Evolutionary conservation across 192 early-diverging fungal species (phyloP), one percentile per base, ranked within the genome.

Genomic region (Backusella liffmaniae): DNA sequence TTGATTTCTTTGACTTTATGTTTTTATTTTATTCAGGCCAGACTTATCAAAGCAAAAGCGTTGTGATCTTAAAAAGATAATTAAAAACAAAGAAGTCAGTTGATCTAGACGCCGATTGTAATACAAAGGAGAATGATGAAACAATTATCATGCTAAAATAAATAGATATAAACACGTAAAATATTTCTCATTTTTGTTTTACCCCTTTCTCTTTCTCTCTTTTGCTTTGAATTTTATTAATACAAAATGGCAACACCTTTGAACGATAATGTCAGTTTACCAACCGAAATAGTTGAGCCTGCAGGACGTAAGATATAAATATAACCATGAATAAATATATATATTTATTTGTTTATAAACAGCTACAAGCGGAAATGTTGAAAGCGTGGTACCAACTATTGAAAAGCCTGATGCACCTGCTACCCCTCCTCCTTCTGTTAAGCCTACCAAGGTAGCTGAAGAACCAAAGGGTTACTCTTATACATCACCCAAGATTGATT

Each of bases 401-500:
- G 39, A 49, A 41, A 44, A 69, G 21, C 35, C 34, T 15, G 42
- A 16, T 34, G 70, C 12, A 15, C 41, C 42, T 71, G 26, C 41
- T n/a, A 71, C 70, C 15, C 70, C 70, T 49, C 70, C 70, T 41
- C 42, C 70, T 32, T 71, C 70, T 18, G 26, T 8, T 30, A 71
- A 71, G 8, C 70, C 67, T 23, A 23, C 37, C 8, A 69, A 69
- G 36, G 18, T 39, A 49, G n/a, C 37, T 29, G 13, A 21, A 37
- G 39, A 21, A 1, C 36, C 68, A 26, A 71, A 71, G 13, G 16
- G 5, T 18, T 71, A 46, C 7, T 16, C 23, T 29, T 71, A 71
- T 32, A 71, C 39, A 30, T 74, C 73, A 4, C 73, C 65, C n/a
- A 66, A 74, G 9, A 46, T 74, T 41, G 66, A 74, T 21, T 74